Conservation (phyloP, 176 grass and related monocot genomes). For the Alloteropsis semialata region DNA sequence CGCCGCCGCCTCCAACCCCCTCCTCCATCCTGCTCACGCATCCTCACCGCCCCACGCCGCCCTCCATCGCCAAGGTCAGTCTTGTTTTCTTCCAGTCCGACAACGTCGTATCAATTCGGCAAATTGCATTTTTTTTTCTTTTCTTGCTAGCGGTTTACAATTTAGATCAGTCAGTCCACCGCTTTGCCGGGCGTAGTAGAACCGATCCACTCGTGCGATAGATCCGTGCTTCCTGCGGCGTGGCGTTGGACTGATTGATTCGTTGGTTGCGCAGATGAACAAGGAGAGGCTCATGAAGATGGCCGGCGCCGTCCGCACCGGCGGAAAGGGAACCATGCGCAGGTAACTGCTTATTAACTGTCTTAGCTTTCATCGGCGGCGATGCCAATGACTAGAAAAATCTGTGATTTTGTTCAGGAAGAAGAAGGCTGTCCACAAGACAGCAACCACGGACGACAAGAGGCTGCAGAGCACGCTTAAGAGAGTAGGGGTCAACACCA, state of each 20-base stretch:
- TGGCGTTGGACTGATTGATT: neutral
- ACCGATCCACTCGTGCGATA: neutral
- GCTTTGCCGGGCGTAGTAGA: neutral
- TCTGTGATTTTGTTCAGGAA: slow-evolving; percentile 50
- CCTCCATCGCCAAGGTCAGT: slow-evolving; percentile 36
- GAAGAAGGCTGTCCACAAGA: slow-evolving; percentile 99
- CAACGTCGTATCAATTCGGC: too few species aligned
- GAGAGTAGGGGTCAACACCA: slow-evolving; percentile 95
- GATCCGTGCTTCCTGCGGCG: neutral
- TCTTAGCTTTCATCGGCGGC: neutral
- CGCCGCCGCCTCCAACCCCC: slow-evolving; percentile 10
- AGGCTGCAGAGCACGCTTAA: slow-evolving; percentile 94
- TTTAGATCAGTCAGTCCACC: neutral
- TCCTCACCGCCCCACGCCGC: slow-evolving; percentile 8
- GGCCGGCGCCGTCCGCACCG: slow-evolving; percentile 82
- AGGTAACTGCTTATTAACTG: slow-evolving; percentile 30
- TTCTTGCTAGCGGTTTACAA: neutral
- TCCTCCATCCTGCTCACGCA: neutral
- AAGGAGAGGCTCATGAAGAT: slow-evolving; percentile 92
- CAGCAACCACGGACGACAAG: slow-evolving; percentile 83
- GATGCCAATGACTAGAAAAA: too few species aligned
- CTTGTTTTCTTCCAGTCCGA: too few species aligned
- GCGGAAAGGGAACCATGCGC: slow-evolving; percentile 83
- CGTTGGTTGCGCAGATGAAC: slow-evolving; percentile 52
- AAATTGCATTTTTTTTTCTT: neutral